Evolutionary conservation across 1,139 yeast genomes (phyloP), one percentile per base, ranked within the genome.

Genomic region (Saccharomyces hybrid): DNA sequence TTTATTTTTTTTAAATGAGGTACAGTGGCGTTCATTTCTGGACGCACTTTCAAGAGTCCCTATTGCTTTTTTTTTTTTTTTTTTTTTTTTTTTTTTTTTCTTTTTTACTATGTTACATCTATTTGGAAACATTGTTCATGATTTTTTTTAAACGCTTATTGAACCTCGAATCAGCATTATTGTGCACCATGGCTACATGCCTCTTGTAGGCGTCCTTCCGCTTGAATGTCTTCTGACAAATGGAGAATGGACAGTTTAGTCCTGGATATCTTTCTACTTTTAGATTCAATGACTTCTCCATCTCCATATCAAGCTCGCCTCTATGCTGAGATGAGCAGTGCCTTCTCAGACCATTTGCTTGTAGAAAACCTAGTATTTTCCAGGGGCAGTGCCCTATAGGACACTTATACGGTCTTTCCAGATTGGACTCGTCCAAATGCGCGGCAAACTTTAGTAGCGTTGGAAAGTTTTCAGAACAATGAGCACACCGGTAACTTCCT

Each of bases 271-370:
- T 58, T 41, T 63, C 65, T 26, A 62, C 67, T 34, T 61, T 64
- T 29, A 67, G 52, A 48, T 67, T 68, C 41, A 68, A 44, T 16
- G 58, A 56, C 41, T 56, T 57, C 31, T 62, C 64, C 52, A 65
- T 56, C 48, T 61, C 63, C 13, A 54, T 60, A 23, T 65, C 62
- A 25, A 67, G 53, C 52, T 65, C 66, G 46, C 61, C 59, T 41
- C 63, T 67, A 62, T 85, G 90, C 59, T 82, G 84, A 46, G 78
- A 73, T 38, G 80, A 77, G 57, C 81, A 78, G 61, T 85, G 90
- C 57, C 88, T 78, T 57, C 80, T 73, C 57, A 84, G 76, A 60
- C 83, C 86, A 4, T 83, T 81, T 52, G 79, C 73, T 55, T 84
- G 78, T 44, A 80, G 79, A 53, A 82, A 74, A 0, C 90, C 90